A percentile compares a stretch with the other conserved stretches of the same genome.
Evolutionary conservation across 2,329 filamentous ascomycete species (phyloP).

Genomic region (Thermomyces lanuginosus): DNA sequence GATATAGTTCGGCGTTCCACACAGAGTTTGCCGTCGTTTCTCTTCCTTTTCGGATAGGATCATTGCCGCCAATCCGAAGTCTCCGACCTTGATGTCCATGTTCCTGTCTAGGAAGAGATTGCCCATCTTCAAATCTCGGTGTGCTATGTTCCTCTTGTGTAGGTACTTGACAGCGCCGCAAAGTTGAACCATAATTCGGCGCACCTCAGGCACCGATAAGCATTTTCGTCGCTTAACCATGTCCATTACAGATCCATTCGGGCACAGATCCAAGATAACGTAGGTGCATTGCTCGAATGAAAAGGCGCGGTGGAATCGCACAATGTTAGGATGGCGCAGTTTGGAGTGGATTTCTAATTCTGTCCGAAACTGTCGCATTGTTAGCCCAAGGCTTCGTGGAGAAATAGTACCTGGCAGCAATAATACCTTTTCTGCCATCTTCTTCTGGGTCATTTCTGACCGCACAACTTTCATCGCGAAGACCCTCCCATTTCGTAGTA

Average conservation of each 20-base stretch:
- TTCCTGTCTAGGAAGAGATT: slow-evolving; percentile 88
- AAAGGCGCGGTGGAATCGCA: slow-evolving; percentile 88
- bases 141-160: slow-evolving; percentile 88
- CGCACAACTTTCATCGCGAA: slow-evolving; percentile 37
- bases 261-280: slow-evolving; percentile 82
- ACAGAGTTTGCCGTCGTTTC: slow-evolving; percentile 75
- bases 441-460: slow-evolving; percentile 34
- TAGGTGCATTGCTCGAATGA: slow-evolving; percentile 80
- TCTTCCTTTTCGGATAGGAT: slow-evolving; percentile 82
- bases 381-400: no score
- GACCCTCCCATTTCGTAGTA: slow-evolving; percentile 27
- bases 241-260: slow-evolving; percentile 92
- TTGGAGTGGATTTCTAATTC: slow-evolving; percentile 98
- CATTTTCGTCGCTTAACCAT: slow-evolving; percentile 88
- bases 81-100: slow-evolving; percentile 97
- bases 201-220: slow-evolving; percentile 82
- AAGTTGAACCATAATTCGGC: slow-evolving; percentile 86
- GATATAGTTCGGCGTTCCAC: slow-evolving; percentile 96
- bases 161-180: slow-evolving; percentile 97
- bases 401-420: no score
- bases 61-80: slow-evolving; percentile 87
- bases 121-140: slow-evolving; percentile 93
- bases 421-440: slow-evolving; percentile 35
- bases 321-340: slow-evolving; percentile 88
- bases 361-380: slow-evolving; percentile 54